Percentiles rank a stretch among this genome's conserved stretches.
These are phyloP conservation scores for Phaeophleospora eucalypticola DNA, from an alignment of 2,329 filamentous ascomycete species.

Conservation along the genomic window DNA sequence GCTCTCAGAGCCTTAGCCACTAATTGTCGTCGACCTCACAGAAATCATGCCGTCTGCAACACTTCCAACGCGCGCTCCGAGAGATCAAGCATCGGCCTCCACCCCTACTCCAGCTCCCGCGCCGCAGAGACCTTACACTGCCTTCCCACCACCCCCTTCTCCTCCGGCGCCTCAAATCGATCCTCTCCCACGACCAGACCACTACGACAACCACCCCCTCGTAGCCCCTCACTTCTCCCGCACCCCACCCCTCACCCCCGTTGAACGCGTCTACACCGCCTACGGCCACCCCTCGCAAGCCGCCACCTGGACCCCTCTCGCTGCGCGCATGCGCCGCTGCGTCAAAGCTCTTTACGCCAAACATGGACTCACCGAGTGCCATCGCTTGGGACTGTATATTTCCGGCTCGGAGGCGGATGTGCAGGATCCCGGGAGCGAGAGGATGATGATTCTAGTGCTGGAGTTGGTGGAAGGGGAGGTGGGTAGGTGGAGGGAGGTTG, in stretches of 20 bases:
- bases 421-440: slow-evolving; percentile 1
- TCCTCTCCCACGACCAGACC: slow-evolving; percentile 6
- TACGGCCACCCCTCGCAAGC: not conserved
- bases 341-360: not conserved
- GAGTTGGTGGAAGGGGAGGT: slow-evolving; percentile 4
- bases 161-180: too few relatives aligned
- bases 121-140: too few relatives aligned
- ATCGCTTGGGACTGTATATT: slow-evolving; percentile 6
- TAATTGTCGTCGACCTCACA: too few relatives aligned
- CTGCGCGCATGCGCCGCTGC: not conserved
- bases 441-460: slow-evolving; percentile 13
- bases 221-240: slow-evolving; percentile 9
- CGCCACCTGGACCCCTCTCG: not conserved
- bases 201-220: slow-evolving; percentile 8
- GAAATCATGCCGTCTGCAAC: too few relatives aligned
- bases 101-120: too few relatives aligned
- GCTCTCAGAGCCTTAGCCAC: too few relatives aligned
- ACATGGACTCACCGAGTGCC: not conserved
- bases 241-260: slow-evolving; percentile 6
- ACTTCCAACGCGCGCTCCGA: too few relatives aligned
- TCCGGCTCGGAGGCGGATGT: slow-evolving; percentile 5
- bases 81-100: too few relatives aligned
- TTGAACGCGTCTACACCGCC: not conserved
- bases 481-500: slow-evolving; percentile 5
- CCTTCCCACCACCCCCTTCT: too few relatives aligned